A percentile compares a stretch with the other conserved stretches of the same genome.
Conservation (phyloP, 805 yeast species). For the Candida peoriensis region DNA sequence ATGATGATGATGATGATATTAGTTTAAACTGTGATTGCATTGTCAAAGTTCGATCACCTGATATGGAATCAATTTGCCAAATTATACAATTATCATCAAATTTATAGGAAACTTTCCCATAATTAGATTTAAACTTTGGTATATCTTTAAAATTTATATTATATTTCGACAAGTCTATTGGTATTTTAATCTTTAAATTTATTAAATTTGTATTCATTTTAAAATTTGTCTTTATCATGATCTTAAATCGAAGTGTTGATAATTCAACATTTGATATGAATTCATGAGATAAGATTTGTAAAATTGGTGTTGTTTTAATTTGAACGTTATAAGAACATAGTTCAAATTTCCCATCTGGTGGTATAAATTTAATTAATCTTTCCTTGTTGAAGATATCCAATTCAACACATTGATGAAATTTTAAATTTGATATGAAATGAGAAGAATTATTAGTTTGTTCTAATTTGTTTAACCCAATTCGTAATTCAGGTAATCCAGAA, state of each 20-base stretch:
- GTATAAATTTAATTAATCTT: constrained; percentile 67
- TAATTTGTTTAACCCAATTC: constrained; percentile 71
- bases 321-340: constrained; percentile 43
- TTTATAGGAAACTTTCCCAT: constrained; percentile 67
- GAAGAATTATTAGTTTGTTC: constrained; percentile 10
- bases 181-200: constrained; percentile 54
- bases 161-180: constrained; percentile 43
- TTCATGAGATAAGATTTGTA: constrained; percentile 3
- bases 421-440: constrained; percentile 55
- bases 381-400: constrained; percentile 46
- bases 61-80: constrained; percentile 68
- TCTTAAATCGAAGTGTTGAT: constrained; percentile 7
- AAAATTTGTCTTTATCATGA: constrained; percentile 49
- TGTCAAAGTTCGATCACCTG: constrained; percentile 50
- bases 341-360: constrained; percentile 85
- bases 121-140: constrained; percentile 64
- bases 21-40: constrained; percentile 52
- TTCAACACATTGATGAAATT: constrained; percentile 87
- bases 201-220: constrained; percentile 59
- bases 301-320: constrained; percentile 21
- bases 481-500: constrained; percentile 85
- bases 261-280: neutral
- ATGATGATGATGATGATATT: constrained; percentile 10
- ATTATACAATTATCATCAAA: constrained; percentile 63
- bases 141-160: constrained; percentile 40